Evolutionary conservation across 352 stramenopile species (phyloP), one percentile per base, ranked within the genome.

Genomic region (Phytophthora cactorum): DNA sequence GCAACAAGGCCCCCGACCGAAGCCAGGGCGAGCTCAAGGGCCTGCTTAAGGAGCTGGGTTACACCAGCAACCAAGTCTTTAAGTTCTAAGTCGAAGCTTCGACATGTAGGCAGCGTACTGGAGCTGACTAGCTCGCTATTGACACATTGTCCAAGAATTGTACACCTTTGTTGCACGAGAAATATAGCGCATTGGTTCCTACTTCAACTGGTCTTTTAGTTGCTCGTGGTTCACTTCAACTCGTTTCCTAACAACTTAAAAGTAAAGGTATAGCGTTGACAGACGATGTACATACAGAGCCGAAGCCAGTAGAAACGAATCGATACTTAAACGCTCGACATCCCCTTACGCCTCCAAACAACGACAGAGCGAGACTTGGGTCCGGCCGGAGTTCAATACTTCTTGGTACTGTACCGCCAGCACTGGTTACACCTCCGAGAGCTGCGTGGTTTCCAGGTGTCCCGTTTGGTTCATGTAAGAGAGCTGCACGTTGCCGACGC

Each of bases 1-100:
- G 89, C 51, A 79, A 91, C 77, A 94, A 95, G 77, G 75, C 75
- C 43, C 80, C 84, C 34, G 87, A 96, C 75, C 86, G 84, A 55
- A 83, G 71, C 38, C 89, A 96, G 74, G 89, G 89, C 17, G 78
- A 89, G 52, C 60, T 96, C 34, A 70, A 71, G 47, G 89, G 89
- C 17, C 28, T 92, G 36, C 78, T 96, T 32, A 93, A 97, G 74
- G 78, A 88, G 43, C 58, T 88, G 49, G 55, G 70, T 25, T 91
- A 87, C 78, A 79, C 83, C n/a, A 70, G 64, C 41, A 70, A 68
- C 43, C 77, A 87, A 59, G 79, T 91, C 9, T 87, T 86, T 62
- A 93, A 93, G 74, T 93, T 86, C 65, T 91, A 87, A 69, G 45
- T 52, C 39, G 29, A n/a, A 54, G 32, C 56, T 29, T 63, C 53